These are phyloP conservation scores for Coemansia sp. DNA, from an alignment of 192 early-diverging fungal species.

Conservation along the genomic window DNA sequence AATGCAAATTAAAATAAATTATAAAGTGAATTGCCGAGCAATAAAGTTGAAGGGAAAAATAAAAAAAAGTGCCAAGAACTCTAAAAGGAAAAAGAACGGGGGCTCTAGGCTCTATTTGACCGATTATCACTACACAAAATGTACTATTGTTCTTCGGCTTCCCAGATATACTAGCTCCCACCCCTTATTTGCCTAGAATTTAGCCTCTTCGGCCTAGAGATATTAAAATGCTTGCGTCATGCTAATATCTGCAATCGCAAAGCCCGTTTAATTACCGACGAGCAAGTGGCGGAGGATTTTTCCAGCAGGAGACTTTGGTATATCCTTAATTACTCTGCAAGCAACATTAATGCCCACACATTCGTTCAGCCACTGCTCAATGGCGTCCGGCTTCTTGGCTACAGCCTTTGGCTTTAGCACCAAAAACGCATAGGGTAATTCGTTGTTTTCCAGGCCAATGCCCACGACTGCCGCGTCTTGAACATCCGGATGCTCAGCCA, in stretches of 20 bases:
- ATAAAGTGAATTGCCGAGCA: not conserved
- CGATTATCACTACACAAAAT: no score
- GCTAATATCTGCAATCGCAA: no score
- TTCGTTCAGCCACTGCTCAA: conserved; percentile 14
- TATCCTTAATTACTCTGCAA: conserved; percentile 12
- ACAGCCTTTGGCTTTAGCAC: conserved; percentile 8
- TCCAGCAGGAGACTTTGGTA: conserved; percentile 33
- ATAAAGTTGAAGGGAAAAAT: not conserved
- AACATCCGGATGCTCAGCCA: conserved; percentile 63
- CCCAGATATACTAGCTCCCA: no score
- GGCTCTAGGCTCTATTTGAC: no score
- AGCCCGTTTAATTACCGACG: no score
- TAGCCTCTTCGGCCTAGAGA: no score
- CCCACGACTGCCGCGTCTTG: conserved; percentile 67
- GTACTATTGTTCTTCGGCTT: no score
- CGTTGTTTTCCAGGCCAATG: conserved; percentile 9
- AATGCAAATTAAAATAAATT: not conserved
- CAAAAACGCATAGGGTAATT: conserved; percentile 14
- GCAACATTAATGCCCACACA: conserved; percentile 2
- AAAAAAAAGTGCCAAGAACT: not conserved
- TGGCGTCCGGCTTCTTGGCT: not conserved
- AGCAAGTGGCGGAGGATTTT: conserved; percentile 25
- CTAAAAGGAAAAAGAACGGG: not conserved
- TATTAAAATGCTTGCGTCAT: no score
- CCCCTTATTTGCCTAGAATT: no score